Evolutionary conservation across 352 stramenopile genomes (phyloP), one percentile per base, ranked within the genome.

Genomic region (Globisporangium abappressorium): DNA sequence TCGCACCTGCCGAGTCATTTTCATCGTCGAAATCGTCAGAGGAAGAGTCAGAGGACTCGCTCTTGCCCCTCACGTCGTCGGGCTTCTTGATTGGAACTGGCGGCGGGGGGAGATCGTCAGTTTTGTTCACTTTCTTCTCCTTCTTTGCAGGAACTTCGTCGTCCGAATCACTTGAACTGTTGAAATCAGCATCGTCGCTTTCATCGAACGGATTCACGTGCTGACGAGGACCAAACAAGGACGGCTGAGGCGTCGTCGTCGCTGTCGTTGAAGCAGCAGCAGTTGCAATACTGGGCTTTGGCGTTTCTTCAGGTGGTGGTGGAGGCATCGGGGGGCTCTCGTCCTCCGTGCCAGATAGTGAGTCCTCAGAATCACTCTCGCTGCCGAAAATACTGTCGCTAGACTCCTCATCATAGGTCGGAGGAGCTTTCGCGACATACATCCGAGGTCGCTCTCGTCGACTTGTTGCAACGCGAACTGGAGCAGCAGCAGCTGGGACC

Each of bases 301-400:
- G n/a, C 6, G 33, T 24, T 11, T 47, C 41, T 41, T 70, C 49
- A 15, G 69, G 69, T 11, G 69, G 64, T 47, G 81, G 78, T 5
- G 80, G 81, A 4, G 81, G 81, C 59, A 78, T 38, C 3, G 71
- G 80, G 22, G 80, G 78, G 47, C 73, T 66, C 34, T 76, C 70
- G 7, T 75, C 77, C n/a, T 88, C 80, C 9, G 58, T 73, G 22
- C 81, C 80, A 0, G 72, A 80, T 20, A 75, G 83, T 4, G 70
- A 87, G 34, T 71, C 74, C 5, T 76, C 78, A 8, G 80, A 92
- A 5, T 93, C 85, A 59, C 80, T 85, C 62, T 87, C 79, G 51
- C 87, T 94, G 49, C 85, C 88, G 69, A 94, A 91, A 33, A 96
- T 93, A 65, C 85, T 94, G 74, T 96, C 88, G 53, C 86, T 94